Conservation (phyloP, 2,329 filamentous ascomycete species). For the Aspergillus novoparasiticus region DNA sequence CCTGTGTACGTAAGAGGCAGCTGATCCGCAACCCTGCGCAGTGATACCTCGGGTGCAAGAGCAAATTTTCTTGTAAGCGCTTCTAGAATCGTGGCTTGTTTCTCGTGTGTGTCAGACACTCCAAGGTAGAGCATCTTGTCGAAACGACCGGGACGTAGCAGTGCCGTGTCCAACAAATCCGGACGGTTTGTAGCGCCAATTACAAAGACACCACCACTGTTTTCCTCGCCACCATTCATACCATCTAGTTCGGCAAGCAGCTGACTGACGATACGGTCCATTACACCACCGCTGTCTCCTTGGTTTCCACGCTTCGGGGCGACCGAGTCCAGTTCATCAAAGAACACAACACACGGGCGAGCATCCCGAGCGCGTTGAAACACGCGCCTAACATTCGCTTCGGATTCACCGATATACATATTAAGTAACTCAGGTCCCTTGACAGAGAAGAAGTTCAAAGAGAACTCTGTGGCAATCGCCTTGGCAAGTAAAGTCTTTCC, state of each 20-base stretch:
- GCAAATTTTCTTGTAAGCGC: constrained; percentile 94
- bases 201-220: constrained; percentile 82
- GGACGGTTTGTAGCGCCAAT: constrained; percentile 96
- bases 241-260: constrained; percentile 93
- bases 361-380: constrained; percentile 99
- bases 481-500: constrained; percentile 99
- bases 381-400: constrained; percentile 98
- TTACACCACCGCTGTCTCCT: constrained; percentile 94
- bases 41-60: constrained; percentile 75
- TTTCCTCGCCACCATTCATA: constrained; percentile 90
- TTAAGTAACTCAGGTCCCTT: constrained; percentile 97
- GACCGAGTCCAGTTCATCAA: constrained; percentile 96
- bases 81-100: constrained; percentile 91
- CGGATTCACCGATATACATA: constrained; percentile 99
- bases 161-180: constrained; percentile 85
- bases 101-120: constrained; percentile 94
- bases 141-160: constrained; percentile 87
- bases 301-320: constrained; percentile 96
- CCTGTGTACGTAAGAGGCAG: constrained; percentile 97
- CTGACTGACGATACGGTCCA: constrained; percentile 97
- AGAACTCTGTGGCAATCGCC: constrained; percentile 97
- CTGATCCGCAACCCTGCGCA: constrained; percentile 70
- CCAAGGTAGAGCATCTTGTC: constrained; percentile 99
- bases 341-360: constrained; percentile 96
- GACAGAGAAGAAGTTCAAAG: constrained; percentile 99